A percentile compares a stretch with the other conserved stretches of the same genome.
phyloP scores from a whole-genome alignment of 768 basidiomycete genomes.

The Leucocoprinus leucothites region DNA sequence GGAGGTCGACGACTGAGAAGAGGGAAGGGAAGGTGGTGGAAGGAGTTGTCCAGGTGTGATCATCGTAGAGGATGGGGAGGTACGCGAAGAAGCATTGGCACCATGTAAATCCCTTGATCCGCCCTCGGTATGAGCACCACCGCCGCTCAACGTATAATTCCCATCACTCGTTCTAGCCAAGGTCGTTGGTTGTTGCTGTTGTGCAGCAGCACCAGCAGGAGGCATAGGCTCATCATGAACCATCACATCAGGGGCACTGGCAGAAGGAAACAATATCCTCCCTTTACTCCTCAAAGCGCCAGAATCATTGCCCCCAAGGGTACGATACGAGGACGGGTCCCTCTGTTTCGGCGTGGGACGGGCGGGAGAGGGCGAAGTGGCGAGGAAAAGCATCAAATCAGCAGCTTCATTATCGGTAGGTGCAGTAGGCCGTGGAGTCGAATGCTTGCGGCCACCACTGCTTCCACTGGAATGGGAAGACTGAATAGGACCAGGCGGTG shows the following conservation, averaged over 20 bases:
- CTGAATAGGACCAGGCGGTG: constrained; percentile 26
- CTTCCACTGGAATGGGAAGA: too few relatives aligned
- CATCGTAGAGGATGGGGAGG: constrained; percentile 1
- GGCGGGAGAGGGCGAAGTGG: constrained; percentile 81
- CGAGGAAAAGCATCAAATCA: constrained; percentile 81
- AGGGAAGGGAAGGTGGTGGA: constrained; percentile 16
- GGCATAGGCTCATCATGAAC: neutral
- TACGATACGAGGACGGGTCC: constrained; percentile 55
- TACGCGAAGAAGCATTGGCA: too few relatives aligned
- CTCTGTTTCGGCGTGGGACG: constrained; percentile 53
- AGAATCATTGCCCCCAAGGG: constrained; percentile 50
- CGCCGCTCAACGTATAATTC: constrained; percentile 42
- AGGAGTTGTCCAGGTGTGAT: constrained; percentile 21
- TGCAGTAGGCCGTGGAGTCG: constrained; percentile 45
- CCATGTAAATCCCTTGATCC: constrained; percentile 17
- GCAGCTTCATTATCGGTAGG: constrained; percentile 82
- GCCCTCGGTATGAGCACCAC: constrained; percentile 30
- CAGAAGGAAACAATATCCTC: constrained; percentile 65
- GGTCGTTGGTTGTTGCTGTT: too few relatives aligned
- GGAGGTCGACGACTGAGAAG: too few relatives aligned
- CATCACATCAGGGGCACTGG: constrained; percentile 4
- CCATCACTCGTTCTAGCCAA: constrained; percentile 33
- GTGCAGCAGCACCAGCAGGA: constrained; percentile 6
- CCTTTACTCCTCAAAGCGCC: constrained; percentile 40
- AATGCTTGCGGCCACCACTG: too few relatives aligned